phyloP scores from a whole-genome alignment of 345 rosid genomes.

The Hibiscus syriacus region DNA sequence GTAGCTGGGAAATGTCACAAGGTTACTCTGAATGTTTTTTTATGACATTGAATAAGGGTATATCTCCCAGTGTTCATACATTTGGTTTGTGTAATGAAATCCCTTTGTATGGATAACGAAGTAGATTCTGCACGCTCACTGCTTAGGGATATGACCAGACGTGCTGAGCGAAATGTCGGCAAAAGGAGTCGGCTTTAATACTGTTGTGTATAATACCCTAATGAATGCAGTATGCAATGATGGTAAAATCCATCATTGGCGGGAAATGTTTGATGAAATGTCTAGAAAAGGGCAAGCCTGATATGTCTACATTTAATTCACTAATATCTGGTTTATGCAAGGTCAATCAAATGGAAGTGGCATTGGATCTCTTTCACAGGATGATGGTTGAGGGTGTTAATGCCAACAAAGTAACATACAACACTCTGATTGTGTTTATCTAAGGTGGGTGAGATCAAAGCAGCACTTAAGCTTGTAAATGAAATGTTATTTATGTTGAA shows the following conservation, averaged over 20 bases:
- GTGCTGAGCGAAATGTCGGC: conserved; percentile 47
- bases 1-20: conserved; percentile 48
- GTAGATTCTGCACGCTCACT: conserved; percentile 64
- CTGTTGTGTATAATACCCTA: conserved; percentile 66
- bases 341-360: conserved; percentile 46
- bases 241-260: conserved; percentile 46
- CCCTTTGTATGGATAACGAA: conserved; percentile 59
- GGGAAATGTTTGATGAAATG: conserved; percentile 54
- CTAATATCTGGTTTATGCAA: conserved; percentile 67
- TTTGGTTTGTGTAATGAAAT: conserved; percentile 75
- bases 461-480: conserved; percentile 63
- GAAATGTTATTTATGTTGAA: conserved; percentile 85
- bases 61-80: conserved; percentile 59
- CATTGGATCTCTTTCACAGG: conserved; percentile 47
- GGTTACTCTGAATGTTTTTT: conserved; percentile 70
- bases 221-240: conserved; percentile 56
- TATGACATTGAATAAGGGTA: conserved; percentile 61
- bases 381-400: conserved; percentile 75
- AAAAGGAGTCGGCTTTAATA: conserved; percentile 51
- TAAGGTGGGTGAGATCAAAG: conserved; percentile 52
- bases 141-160: conserved; percentile 70
- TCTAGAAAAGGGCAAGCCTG: conserved; percentile 63
- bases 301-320: conserved; percentile 69
- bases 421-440: conserved; percentile 53
- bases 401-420: conserved; percentile 78